Conservation (phyloP, 192 early-diverging fungal genomes). For the Coemansia sp. region DNA sequence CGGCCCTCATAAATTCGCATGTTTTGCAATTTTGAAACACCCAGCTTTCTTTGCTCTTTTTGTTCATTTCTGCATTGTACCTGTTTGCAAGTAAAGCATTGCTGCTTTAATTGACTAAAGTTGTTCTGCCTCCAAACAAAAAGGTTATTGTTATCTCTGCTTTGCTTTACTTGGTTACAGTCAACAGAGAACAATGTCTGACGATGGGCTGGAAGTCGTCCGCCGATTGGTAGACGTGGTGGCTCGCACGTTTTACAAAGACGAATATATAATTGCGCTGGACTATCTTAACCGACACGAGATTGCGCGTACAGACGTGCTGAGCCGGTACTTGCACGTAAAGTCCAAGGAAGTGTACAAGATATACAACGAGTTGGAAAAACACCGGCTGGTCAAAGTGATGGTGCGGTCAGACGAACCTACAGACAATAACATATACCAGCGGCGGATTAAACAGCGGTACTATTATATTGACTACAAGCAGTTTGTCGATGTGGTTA, state of each 20-base stretch:
- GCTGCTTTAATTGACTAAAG: no score
- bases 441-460: constrained; percentile 53
- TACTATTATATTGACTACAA: constrained; percentile 93
- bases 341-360: constrained; percentile 70
- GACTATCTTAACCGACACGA: constrained; percentile 75
- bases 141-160: not conserved
- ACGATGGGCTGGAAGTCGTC: constrained; percentile 53
- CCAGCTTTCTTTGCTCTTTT: no score
- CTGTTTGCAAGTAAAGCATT: no score
- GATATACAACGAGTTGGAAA: constrained; percentile 76
- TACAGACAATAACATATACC: constrained; percentile 40
- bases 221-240: constrained; percentile 68
- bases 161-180: not conserved
- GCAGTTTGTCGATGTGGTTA: constrained; percentile 89
- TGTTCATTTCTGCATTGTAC: no score
- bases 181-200: constrained; percentile 22
- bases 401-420: constrained; percentile 36
- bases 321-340: constrained; percentile 65
- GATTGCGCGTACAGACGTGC: constrained; percentile 75
- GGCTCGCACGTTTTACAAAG: constrained; percentile 84
- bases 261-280: constrained; percentile 74
- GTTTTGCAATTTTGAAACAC: no score
- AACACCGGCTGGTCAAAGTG: constrained; percentile 65
- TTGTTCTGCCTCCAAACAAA: not conserved
- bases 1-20: no score